These are phyloP conservation scores for Penicillium hesseltinei DNA, from an alignment of 2,329 filamentous ascomycete species.

Conservation along the genomic window DNA sequence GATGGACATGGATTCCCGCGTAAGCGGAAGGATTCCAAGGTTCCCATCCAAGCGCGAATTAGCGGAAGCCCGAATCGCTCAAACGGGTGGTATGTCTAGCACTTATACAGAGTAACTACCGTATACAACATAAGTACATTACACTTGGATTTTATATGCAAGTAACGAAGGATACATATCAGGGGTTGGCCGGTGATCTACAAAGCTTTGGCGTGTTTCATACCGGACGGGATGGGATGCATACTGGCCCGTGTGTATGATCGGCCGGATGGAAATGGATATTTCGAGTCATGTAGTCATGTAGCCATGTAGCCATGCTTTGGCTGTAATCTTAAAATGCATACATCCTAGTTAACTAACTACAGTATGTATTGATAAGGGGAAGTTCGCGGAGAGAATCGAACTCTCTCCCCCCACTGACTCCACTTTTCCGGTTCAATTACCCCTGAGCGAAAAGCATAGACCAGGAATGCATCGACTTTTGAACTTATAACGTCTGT, in stretches of 20 bases:
- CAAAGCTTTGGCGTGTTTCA: slow-evolving; percentile 24
- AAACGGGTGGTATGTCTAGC: not conserved
- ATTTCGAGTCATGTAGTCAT: not conserved
- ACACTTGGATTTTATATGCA: slow-evolving; percentile 3
- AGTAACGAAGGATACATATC: not conserved
- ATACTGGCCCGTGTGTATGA: slow-evolving; percentile 21
- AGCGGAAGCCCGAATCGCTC: slow-evolving; percentile 2
- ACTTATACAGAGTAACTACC: no score
- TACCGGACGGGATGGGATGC: slow-evolving; percentile 19
- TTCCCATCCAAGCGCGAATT: not conserved
- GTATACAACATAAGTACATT: not conserved
- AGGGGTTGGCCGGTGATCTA: slow-evolving; percentile 19
- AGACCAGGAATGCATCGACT: slow-evolving; percentile 17
- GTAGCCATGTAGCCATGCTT: not conserved
- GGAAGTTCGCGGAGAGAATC: not conserved
- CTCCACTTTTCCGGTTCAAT: slow-evolving; percentile 19
- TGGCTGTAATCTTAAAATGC: not conserved
- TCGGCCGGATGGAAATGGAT: slow-evolving; percentile 3
- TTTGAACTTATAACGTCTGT: not conserved
- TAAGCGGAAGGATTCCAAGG: not conserved
- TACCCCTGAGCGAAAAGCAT: slow-evolving; percentile 25
- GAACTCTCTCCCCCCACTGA: slow-evolving; percentile 6
- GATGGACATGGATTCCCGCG: not conserved
- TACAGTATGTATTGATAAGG: not conserved
- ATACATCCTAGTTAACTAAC: not conserved